Base-by-base conservation (phyloP, 495 filamentous ascomycete species). In the Penicillium bialowiezense region DNA sequence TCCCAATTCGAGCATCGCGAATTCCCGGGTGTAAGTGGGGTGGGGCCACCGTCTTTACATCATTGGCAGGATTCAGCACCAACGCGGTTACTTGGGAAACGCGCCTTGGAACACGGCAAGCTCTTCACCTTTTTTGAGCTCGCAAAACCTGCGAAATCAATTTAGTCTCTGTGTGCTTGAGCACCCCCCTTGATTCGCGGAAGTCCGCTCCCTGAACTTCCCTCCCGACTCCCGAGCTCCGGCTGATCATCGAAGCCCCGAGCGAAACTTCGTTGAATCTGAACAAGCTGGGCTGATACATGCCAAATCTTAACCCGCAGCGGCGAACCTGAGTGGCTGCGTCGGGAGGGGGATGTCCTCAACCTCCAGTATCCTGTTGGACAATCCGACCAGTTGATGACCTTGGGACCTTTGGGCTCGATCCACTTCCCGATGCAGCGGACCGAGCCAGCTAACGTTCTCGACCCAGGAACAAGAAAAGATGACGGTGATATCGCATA, bases 361-460 rank as follows among this genome's bases (percentile, higher is more conserved):
- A 23, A 44, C 7, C 23, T 7, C 10, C 39, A 41, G 34, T 29
- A 24, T 24, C 23, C 45, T 41, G 44, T 32, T 43, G 36, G 52
- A 31, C 29, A 47, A 37, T 28, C 24, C 21, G 26, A 32, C 29
- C 39, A 31, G 43, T 34, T 44, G 36, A 26, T 21, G 43, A 23
- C 36, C 29, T 46, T 18, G 19, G 26, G 43, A 41, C 39, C 31
- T 26, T 26, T 26, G 23, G n/a, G 19, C 20, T 32, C 48, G 60
- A 59, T 64, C 61, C 61, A 64, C 61, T 59, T 62, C 44, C 58
- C 61, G 61, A 59, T 62, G 61, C 61, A 64, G 58, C 61, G 61
- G 61, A 62, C 61, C 61, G 61, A 54, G 52, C 61, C 61, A 36
- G 55, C 42, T 44, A 59, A 64, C 61, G 58, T 59, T 64, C 61